Evolutionary conservation across 2,329 filamentous ascomycete genomes (phyloP), one percentile per base, ranked within the genome.

Genomic region (Stagonosporopsis cucurbitacearum): DNA sequence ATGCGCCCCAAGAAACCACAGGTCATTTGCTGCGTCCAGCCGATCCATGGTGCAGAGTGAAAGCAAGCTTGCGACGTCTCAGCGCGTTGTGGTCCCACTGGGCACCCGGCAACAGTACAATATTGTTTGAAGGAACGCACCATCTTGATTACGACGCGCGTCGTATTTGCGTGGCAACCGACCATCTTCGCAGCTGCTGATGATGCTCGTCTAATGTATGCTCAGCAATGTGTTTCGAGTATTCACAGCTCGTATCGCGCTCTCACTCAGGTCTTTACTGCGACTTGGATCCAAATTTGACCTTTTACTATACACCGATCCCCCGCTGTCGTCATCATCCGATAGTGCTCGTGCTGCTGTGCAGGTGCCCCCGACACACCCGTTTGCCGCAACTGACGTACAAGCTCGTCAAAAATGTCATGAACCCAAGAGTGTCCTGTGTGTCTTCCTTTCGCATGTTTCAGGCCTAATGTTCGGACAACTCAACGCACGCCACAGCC

Each of bases 81-180:
- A 55, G 47, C 17, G 37, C 6, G 22, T 12, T 15, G 19, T 50
- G 40, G 37, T 32, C 23, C 32, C 23, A 33, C 26, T 22, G 40
- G n/a, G 45, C 37, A 15, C 30, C 46, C 36, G 42, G 50, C 19
- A 23, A 23, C n/a, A 26, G 42, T 46, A 65, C 58, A 57, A 57
- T 59, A 22, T 59, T 60, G 55, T 57, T 59, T 50, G 55, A 56
- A 55, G 40, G 49, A 64, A 52, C 25, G 43, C 48, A 51, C 23
- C 41, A 43, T 37, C 42, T 57, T 58, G 26, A 57, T 52, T 46
- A 43, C 52, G 68, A 71, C 67, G 60, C 69, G 67, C 66, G 67
- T 67, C 64, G 57, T 62, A 35, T 56, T 49, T 60, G 58, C 51
- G 67, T 70, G 63, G 66, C 68, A 59, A 66, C 48, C 40, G 56